Percentiles rank a stretch among this genome's conserved stretches.
Conservation (phyloP, 768 basidiomycete genomes). For the Trametes maxima region DNA sequence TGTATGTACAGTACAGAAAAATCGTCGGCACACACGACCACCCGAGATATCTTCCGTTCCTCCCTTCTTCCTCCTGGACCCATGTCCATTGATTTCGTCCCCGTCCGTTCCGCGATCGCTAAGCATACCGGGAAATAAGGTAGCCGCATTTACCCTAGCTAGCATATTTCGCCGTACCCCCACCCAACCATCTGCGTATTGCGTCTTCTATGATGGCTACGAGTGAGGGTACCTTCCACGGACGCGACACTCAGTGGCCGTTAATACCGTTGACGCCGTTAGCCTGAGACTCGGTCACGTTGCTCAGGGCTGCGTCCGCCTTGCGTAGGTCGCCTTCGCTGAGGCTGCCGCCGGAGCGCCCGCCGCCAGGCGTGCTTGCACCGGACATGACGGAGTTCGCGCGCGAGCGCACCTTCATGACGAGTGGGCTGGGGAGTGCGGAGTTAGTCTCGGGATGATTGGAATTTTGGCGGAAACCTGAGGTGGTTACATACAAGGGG, state of each 20-base stretch:
- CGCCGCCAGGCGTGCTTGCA: constrained; percentile 87
- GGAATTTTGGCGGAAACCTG: constrained; percentile 12
- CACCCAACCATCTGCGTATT: neutral
- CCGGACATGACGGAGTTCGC: constrained; percentile 74
- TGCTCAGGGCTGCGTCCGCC: constrained; percentile 87
- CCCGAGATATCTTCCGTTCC: neutral
- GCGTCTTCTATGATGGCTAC: neutral
- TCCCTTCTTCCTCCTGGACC: neutral
- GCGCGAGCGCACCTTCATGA: constrained; percentile 88
- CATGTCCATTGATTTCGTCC: neutral
- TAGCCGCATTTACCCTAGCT: too few species aligned
- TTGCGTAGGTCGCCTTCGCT: constrained; percentile 85
- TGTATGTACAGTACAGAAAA: too few species aligned
- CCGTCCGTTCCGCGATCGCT: neutral
- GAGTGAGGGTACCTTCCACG: neutral
- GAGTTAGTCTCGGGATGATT: constrained; percentile 16
- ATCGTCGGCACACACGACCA: too few species aligned
- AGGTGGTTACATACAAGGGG: constrained; percentile 67
- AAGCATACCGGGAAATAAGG: neutral
- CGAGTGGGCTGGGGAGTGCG: constrained; percentile 62
- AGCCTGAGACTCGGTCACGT: constrained; percentile 40
- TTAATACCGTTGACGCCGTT: constrained; percentile 29
- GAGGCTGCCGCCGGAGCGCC: constrained; percentile 70
- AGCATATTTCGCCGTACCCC: too few species aligned
- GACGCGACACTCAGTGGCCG: neutral